Evolutionary conservation across 2,329 filamentous ascomycete genomes (phyloP).

Genomic region (Periglandula ipomoeae): DNA sequence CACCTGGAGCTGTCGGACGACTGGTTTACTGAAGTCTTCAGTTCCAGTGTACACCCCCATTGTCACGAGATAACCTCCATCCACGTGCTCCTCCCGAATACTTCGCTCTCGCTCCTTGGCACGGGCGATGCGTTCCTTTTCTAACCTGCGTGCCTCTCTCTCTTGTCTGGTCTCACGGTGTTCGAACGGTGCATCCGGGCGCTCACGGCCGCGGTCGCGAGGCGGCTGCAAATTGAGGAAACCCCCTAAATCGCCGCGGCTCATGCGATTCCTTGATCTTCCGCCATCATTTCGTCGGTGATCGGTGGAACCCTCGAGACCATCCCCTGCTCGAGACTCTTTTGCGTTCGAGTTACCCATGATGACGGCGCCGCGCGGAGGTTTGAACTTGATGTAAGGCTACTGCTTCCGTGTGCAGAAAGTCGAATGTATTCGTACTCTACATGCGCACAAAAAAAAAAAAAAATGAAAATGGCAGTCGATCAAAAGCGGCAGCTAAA

Average conservation of each 20-base stretch:
- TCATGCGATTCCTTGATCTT: constrained; percentile 21
- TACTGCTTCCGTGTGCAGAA: too few relatives aligned
- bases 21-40: constrained; percentile 86
- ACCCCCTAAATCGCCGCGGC: constrained; percentile 36
- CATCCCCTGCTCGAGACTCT: constrained; percentile 25
- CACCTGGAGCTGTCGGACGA: constrained; percentile 88
- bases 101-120: constrained; percentile 83
- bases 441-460: not conserved
- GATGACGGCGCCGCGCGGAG: not conserved
- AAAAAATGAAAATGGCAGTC: not conserved
- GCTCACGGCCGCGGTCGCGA: constrained; percentile 22
- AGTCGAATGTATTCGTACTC: too few relatives aligned
- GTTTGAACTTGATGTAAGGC: too few relatives aligned
- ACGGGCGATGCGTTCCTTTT: constrained; percentile 68
- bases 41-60: constrained; percentile 85
- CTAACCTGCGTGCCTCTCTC: constrained; percentile 74
- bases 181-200: constrained; percentile 38
- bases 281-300: constrained; percentile 11
- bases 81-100: constrained; percentile 82
- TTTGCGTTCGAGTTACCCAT: constrained; percentile 34
- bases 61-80: constrained; percentile 90
- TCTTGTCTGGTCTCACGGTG: constrained; percentile 87
- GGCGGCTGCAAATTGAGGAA: constrained; percentile 35
- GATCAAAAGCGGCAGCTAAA: too few relatives aligned
- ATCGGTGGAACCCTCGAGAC: constrained; percentile 11